Conservation (phyloP, 208 protist species). For the Crithidia mellificae region DNA sequence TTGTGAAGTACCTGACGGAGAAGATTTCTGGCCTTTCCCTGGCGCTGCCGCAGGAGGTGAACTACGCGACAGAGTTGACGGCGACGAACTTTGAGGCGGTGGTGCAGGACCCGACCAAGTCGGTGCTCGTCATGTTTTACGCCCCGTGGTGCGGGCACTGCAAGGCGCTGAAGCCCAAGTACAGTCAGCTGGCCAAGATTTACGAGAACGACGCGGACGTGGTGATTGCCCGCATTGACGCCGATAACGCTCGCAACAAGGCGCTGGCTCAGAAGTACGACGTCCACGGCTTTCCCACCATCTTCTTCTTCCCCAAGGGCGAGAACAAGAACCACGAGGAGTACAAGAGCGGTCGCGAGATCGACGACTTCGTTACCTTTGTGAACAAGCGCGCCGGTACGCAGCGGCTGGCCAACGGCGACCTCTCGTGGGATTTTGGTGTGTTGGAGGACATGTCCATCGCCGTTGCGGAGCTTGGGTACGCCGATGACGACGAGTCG, state of each 20-base stretch:
- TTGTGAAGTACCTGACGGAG: constrained; percentile 49
- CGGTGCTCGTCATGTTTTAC: constrained; percentile 80
- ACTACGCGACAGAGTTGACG: constrained; percentile 45
- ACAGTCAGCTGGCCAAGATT: constrained; percentile 50
- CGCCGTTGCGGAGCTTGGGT: constrained; percentile 16
- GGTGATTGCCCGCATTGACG: constrained; percentile 70
- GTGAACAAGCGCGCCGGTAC: constrained; percentile 61
- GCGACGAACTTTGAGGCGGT: constrained; percentile 39
- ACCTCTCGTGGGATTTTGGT: constrained; percentile 47
- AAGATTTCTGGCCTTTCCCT: constrained; percentile 31
- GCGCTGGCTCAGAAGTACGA: constrained; percentile 31
- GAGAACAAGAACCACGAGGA: constrained; percentile 32
- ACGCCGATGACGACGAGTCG: constrained; percentile 10
- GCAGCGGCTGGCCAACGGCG: constrained; percentile 51
- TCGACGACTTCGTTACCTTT: constrained; percentile 63
- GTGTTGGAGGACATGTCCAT: constrained; percentile 36
- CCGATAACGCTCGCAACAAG: constrained; percentile 39
- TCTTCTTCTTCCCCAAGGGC: constrained; percentile 68
- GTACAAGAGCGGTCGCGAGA: constrained; percentile 46
- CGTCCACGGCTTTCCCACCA: constrained; percentile 56
- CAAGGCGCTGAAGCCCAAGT: constrained; percentile 74
- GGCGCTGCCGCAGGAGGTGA: constrained; percentile 24
- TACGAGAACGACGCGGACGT: constrained; percentile 68
- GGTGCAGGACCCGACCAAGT: constrained; percentile 44
- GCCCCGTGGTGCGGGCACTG: constrained; percentile 87